phyloP scores from a whole-genome alignment of 108 stramenopile species.

The Poteriospumella lacustris region DNA sequence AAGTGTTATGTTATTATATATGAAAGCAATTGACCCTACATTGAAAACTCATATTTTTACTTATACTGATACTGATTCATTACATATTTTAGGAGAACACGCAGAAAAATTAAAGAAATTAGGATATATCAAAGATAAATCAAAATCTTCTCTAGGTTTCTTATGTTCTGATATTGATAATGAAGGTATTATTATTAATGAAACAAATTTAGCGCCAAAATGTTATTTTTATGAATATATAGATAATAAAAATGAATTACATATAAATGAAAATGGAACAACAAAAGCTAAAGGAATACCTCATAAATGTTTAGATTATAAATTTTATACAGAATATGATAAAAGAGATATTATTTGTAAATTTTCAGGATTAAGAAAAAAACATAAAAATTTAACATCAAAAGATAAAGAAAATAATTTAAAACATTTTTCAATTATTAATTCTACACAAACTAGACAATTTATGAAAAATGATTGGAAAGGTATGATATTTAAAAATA shows the following conservation, averaged over 20 bases:
- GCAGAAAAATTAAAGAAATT: neutral
- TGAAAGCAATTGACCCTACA: neutral
- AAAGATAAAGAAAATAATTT: constrained; percentile 10
- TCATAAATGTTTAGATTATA: neutral
- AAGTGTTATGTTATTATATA: neutral
- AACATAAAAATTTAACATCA: neutral
- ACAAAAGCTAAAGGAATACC: neutral
- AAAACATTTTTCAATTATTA: neutral
- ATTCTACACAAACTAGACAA: neutral
- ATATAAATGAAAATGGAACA: neutral
- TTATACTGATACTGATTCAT: neutral
- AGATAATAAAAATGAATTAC: neutral
- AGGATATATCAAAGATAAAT: constrained; percentile 1
- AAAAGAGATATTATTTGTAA: neutral
- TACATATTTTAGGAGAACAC: neutral
- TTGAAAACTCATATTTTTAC: constrained; percentile 10
- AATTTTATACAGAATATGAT: neutral
- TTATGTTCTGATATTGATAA: constrained; percentile 4
- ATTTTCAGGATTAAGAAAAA: constrained; percentile 4
- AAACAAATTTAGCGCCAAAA: neutral
- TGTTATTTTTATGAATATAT: neutral
- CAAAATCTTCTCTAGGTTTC: neutral
- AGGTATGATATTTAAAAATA: neutral
- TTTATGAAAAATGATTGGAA: neutral
- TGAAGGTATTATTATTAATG: constrained; percentile 4